phyloP scores from a whole-genome alignment of 2,329 filamentous ascomycete genomes.

The Podosphaera fusca region DNA sequence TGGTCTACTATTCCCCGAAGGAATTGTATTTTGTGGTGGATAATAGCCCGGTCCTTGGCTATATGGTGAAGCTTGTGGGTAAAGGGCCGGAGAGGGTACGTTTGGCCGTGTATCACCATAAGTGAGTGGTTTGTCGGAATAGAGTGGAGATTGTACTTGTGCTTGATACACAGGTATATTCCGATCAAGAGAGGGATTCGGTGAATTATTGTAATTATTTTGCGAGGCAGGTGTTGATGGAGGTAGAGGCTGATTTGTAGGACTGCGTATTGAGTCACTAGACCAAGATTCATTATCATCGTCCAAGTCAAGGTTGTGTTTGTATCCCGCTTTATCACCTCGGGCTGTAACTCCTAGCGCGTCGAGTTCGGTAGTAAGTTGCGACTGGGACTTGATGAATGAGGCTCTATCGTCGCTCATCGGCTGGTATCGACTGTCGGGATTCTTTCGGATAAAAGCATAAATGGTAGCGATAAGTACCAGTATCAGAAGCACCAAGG shows the following conservation, averaged over 20 bases:
- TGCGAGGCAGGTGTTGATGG: constrained; percentile 14
- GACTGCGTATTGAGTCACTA: constrained; percentile 28
- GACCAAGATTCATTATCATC: constrained; percentile 50
- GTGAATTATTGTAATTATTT: constrained; percentile 14
- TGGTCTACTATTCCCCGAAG: constrained; percentile 19
- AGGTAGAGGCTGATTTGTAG: constrained; percentile 16
- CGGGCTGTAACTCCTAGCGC: constrained; percentile 73
- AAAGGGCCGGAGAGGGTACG: constrained; percentile 10
- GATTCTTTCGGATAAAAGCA: constrained; percentile 76
- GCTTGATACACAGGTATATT: constrained; percentile 28
- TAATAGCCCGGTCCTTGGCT: constrained; percentile 17
- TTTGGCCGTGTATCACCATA: constrained; percentile 10
- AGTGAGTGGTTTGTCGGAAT: constrained; percentile 11
- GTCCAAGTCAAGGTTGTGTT: constrained; percentile 38
- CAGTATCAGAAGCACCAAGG: constrained; percentile 61
- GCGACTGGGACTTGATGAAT: constrained; percentile 89
- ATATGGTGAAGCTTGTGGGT: constrained; percentile 7
- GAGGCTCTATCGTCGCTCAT: constrained; percentile 92
- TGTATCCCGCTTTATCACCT: constrained; percentile 47
- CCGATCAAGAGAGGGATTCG: constrained; percentile 25
- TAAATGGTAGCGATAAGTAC: constrained; percentile 57
- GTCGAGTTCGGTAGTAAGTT: constrained; percentile 73
- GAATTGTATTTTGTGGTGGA: constrained; percentile 20
- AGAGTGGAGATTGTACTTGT: constrained; percentile 12
- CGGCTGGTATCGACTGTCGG: constrained; percentile 81